Evolutionary conservation across 768 basidiomycete genomes (phyloP), one percentile per base, ranked within the genome.

Genomic region (Porphyrellus cyaneotinctus): DNA sequence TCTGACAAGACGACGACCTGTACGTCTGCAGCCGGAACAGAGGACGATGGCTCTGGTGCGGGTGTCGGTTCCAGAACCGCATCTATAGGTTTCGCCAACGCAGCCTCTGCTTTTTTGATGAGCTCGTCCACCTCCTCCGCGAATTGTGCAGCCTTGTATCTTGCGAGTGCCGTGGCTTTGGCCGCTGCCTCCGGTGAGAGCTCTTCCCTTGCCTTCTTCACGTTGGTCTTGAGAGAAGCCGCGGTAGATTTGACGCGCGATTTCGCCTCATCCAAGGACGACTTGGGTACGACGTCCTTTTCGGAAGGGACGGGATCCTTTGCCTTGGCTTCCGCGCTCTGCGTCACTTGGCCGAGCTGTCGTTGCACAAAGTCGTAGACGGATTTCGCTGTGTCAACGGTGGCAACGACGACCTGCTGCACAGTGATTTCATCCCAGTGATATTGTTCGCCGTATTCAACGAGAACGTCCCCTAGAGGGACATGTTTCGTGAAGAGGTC

Each of bases 401-500:
- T 72, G 11, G 78, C 72, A 10, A 82, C 75, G 54, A 87, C 61
- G 38, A 81, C 76, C 55, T 85, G 76, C 47, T 79, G 74, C 18
- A 82, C 53, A 30, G 90, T 89, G 54, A 91, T 71, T 7, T 76
- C 80, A 60, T 94, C 88, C 89, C 91, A 94, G 14, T 83, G 78
- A 51, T 83, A 75, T 26, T 79, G 75, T 63, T 97, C 91, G 11
- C 87, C 88, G 63, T 83, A 92, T 53, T 94, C 87, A 36, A 95
- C 75, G 69, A 95, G 76, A 17, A 79, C 65, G 56, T 86, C 80
- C 26, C 85, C 93, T 35, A 90, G 76, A 2, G 95, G 95, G 49
- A 94, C 83, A 38, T 80, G 76, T 60, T 85, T 81, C 51, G 83
- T 78, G 76, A 97, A 97, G 66, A 95, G 78, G 58, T 95, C 88